These are phyloP conservation scores for Metschnikowia lochheadii DNA, from an alignment of 805 yeast genomes.

Conservation along the genomic window DNA sequence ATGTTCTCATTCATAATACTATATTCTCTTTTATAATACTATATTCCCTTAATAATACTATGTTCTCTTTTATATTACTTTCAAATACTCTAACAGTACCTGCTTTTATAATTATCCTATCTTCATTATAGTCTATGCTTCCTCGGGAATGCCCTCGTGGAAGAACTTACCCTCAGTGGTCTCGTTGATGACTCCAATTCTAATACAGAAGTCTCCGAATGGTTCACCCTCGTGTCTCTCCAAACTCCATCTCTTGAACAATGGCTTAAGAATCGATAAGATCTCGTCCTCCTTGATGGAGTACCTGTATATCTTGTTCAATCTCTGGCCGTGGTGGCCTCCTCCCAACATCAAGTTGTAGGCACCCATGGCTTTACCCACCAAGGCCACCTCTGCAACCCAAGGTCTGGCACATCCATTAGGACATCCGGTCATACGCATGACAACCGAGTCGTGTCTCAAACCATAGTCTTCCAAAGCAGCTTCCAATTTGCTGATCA, in stretches of 20 bases:
- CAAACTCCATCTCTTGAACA: conserved; percentile 90
- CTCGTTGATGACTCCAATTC: conserved; percentile 83
- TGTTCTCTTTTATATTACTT: no score
- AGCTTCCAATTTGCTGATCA: conserved; percentile 78
- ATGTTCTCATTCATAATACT: no score
- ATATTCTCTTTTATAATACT: no score
- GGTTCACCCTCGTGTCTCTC: conserved; percentile 91
- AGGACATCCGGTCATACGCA: conserved; percentile 99
- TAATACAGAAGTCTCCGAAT: conserved; percentile 88
- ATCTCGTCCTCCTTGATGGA: conserved; percentile 91
- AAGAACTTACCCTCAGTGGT: conserved; percentile 88
- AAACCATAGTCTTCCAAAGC: conserved; percentile 87
- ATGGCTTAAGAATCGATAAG: conserved; percentile 67
- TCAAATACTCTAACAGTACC: no score
- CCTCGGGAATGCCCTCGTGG: conserved; percentile 91
- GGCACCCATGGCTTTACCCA: conserved; percentile 92
- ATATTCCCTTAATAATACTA: no score
- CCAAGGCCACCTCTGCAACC: conserved; percentile 93
- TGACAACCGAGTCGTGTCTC: conserved; percentile 88
- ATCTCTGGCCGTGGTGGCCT: conserved; percentile 88
- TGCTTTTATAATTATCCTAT: neutral
- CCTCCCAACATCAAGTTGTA: conserved; percentile 95
- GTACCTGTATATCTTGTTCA: conserved; percentile 83
- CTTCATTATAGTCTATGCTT: conserved; percentile 35
- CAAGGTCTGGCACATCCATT: conserved; percentile 99